Conservation (phyloP, 176 grass and related monocot species). For the Tillandsia leiboldiana region DNA sequence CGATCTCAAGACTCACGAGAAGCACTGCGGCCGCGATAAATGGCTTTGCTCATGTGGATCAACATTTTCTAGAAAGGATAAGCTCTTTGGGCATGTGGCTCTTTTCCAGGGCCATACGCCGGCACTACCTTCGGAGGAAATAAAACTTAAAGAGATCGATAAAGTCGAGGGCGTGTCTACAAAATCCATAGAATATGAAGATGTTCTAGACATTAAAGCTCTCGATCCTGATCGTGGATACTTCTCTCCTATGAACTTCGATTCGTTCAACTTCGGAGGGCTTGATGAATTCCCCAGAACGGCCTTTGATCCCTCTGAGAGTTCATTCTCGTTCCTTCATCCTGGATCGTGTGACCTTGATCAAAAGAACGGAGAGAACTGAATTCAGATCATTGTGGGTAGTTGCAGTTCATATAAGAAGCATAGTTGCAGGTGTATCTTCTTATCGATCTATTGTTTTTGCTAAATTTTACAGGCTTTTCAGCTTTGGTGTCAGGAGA, state of each 20-base stretch:
- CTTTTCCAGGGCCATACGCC: constrained; percentile 69
- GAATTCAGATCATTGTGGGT: not conserved
- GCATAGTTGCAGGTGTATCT: not conserved
- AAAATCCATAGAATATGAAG: constrained; percentile 8
- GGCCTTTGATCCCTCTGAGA: constrained; percentile 12
- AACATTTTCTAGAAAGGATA: constrained; percentile 75
- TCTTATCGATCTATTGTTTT: not conserved
- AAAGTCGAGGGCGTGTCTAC: constrained; percentile 10
- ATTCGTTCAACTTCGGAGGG: constrained; percentile 33
- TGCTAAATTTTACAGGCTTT: too few species aligned
- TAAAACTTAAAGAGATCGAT: constrained; percentile 5
- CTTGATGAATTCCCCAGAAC: constrained; percentile 22
- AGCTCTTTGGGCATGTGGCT: constrained; percentile 62
- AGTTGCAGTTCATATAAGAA: not conserved
- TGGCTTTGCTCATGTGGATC: constrained; percentile 78
- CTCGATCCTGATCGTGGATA: not conserved
- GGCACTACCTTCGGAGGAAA: constrained; percentile 36
- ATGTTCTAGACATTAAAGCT: constrained; percentile 26
- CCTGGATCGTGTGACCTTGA: constrained; percentile 9
- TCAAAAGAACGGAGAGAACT: constrained; percentile 19
- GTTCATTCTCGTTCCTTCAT: constrained; percentile 21
- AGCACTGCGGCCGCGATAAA: constrained; percentile 52
- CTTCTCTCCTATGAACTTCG: constrained; percentile 30
- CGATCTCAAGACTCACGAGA: constrained; percentile 71
- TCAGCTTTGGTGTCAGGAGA: too few species aligned